Base-by-base conservation (phyloP, 2,329 filamentous ascomycete genomes). In the Aureobasidium melanogenum region DNA sequence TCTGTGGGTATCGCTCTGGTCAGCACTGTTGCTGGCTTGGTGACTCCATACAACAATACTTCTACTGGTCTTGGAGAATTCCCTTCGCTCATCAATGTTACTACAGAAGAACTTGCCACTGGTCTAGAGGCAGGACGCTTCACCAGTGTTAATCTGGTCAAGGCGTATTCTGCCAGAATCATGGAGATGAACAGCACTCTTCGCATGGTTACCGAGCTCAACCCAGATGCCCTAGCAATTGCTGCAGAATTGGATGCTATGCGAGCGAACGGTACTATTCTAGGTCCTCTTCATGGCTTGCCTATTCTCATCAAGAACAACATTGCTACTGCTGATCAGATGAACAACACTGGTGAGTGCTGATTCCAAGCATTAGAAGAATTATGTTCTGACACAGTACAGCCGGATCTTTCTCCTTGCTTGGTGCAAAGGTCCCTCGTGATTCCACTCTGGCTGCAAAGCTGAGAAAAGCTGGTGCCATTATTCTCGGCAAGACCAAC, bases 261-360 rank as follows among this genome's bases (percentile, higher is more conserved):
- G 66, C 74, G 82, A 19, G 71, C 70, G 22, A 74, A 72, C 66
- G 80, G 81, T 0, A 78, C 70, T 8, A 63, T 75, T 19, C 69
- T 79, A 55, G 79, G 82, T 0, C 82, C 83, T 2, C 74, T 87
- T 0, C 84, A 88, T 68, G 85, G 86, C 6, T 78, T 88, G 4
- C 86, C 85, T 0, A 80, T 88, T 26, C 72, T 88, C 5, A 76
- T 88, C 72, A 88, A 88, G 70, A 82, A 86, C 72, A 87, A 85
- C 68, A 86, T 88, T 52, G 84, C 81, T 15, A 88, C 85, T 0
- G 69, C 73, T 2, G 84, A 88, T 67, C 70, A 76, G 62, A 85
- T 87, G 83, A 80, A 84, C 67, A 87, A 83, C 64, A 84, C 82
- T 1, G 76, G 72, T 73, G 60, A 39, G 63, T 51, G 36, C 22